phyloP scores from a whole-genome alignment of 139 green algal species.

The Chlamydomonas sp. region DNA sequence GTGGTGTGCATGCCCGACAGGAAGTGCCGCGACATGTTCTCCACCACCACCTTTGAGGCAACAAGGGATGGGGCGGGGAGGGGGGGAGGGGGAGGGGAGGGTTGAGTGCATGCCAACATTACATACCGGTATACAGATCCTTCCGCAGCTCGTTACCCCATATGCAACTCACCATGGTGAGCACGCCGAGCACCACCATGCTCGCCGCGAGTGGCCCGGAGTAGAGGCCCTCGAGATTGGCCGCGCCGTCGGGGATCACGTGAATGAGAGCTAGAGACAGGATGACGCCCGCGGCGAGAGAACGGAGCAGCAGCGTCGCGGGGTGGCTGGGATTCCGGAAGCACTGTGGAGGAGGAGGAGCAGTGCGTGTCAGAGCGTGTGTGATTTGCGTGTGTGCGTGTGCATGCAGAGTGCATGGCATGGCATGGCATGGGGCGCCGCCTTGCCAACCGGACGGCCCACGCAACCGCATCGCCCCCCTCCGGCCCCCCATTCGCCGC shows the following conservation, averaged over 20 bases:
- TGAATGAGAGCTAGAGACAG: slow-evolving; percentile 42
- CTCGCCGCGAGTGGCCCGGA: background rate
- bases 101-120: too few species aligned
- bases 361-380: background rate
- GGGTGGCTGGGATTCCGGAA: background rate
- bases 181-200: background rate
- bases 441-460: too few species aligned
- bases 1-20: too few species aligned
- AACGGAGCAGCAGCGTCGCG: background rate
- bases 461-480: too few species aligned
- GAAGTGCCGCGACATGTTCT: too few species aligned
- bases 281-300: slow-evolving; percentile 25
- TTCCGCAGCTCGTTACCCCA: too few species aligned
- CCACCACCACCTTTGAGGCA: too few species aligned
- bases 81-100: too few species aligned
- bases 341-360: background rate
- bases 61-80: too few species aligned
- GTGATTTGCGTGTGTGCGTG: background rate
- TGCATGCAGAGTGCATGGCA: background rate
- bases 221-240: slow-evolving; percentile 9
- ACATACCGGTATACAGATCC: too few species aligned
- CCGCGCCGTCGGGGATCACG: slow-evolving; percentile 31
- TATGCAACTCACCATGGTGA: slow-evolving; percentile 1
- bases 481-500: too few species aligned
- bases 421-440: background rate